Evolutionary conservation across 306 rosid species (phyloP).

Genomic region (Castanea mollissima): DNA sequence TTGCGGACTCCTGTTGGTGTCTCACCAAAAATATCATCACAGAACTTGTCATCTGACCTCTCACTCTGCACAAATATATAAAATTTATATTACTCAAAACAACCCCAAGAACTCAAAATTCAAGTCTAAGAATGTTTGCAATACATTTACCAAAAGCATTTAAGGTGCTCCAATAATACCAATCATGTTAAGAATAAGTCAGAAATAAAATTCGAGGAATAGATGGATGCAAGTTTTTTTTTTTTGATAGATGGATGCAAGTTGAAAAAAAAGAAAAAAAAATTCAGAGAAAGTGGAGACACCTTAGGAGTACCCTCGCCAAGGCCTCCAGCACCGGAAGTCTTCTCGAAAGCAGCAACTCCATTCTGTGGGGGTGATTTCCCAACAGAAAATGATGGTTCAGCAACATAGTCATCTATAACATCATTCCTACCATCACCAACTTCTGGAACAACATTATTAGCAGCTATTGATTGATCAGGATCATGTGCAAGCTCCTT

Average conservation of each 20-base stretch:
- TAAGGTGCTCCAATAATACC: neutral
- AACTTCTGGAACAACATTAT: constrained; percentile 37
- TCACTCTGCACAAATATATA: constrained; percentile 64
- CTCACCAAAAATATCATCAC: constrained; percentile 99
- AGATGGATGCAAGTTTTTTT: neutral
- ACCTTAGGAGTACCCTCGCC: constrained; percentile 98
- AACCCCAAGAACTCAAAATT: neutral
- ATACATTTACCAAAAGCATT: neutral
- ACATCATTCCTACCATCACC: constrained; percentile 37
- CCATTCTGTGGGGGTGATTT: constrained; percentile 68
- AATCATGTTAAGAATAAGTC: neutral
- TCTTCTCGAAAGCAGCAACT: constrained; percentile 42
- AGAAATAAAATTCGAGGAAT: neutral
- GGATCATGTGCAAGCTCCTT: constrained; percentile 36
- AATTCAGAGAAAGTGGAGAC: constrained; percentile 5
- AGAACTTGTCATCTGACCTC: constrained; percentile 63
- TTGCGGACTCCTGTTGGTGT: constrained; percentile 90
- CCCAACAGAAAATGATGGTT: constrained; percentile 58
- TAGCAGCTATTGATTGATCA: constrained; percentile 26
- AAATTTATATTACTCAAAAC: constrained; percentile 15
- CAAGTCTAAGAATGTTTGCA: neutral
- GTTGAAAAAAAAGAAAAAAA: too few relatives aligned
- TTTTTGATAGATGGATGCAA: neutral
- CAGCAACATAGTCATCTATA: constrained; percentile 38
- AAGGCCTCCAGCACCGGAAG: constrained; percentile 49